Base-by-base conservation (phyloP, 1,284 basidiomycete species). In the Veloboletus limbatus region DNA sequence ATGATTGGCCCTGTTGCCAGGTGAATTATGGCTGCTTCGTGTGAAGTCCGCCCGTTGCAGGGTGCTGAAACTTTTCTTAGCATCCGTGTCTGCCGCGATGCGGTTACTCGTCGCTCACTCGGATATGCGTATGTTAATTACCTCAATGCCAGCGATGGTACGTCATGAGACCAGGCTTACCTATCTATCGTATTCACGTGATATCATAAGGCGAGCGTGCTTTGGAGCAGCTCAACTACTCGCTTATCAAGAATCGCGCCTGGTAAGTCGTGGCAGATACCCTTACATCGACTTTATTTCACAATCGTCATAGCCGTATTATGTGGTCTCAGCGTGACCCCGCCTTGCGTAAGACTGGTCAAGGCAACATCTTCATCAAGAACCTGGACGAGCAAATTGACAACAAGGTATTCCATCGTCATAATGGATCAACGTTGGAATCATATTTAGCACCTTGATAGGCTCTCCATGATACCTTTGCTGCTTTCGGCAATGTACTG, bases 261-360 rank as follows among this genome's bases (percentile, higher is more conserved):
- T 99, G 97, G 88, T 89, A 59, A 58, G 78, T 69, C 16, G 3
- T 9, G 10, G 28, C 0, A 2, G 13, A 22, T 11, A 2, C 2
- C 9, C 3, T 22, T 20, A 33, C 11, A 11, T 31, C 30, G 24
- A 31, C 9, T 42, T 40, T 7, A 25, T 8, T 44, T 59, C 26
- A 54, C 14, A 7, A 26, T 33, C 8, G 3, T 8, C 4, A 1
- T 57, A 91, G 88, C 79, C 94, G 97, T 65, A 99, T 99, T 79
- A 99, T 99, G 97, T 98, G 97, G 95, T 98, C 95, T 65, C 96
- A 99, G 82, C 92, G 97, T 69, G 97, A 99, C 77, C 97, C 97
- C 53, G 92, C 93, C 60, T 84, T 99, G 65, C 93, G 97, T 73
- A 98, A 99, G 83, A 98, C 95, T 56, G 95, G 95, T 57, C 94